phyloP scores from a whole-genome alignment of 2,329 filamentous ascomycete genomes.

The Colletotrichum liaoningense region DNA sequence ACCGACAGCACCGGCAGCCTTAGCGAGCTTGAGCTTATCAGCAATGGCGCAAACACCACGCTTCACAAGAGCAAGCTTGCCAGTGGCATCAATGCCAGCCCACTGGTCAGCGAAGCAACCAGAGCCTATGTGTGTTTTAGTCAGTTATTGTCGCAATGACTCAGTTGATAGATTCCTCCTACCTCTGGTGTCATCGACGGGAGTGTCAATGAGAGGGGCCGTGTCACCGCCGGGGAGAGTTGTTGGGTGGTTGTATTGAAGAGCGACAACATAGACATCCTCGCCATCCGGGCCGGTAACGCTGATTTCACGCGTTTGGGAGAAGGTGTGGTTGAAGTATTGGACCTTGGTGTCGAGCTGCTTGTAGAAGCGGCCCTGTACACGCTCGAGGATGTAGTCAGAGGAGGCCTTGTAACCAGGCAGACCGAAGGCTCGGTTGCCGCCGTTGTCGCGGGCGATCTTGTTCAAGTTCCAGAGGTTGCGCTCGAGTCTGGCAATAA shows the following conservation, averaged over 20 bases:
- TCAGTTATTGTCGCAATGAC: not conserved
- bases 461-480: slow-evolving; percentile 66
- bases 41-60: slow-evolving; percentile 55
- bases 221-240: slow-evolving; percentile 50
- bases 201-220: slow-evolving; percentile 49
- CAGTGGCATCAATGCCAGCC: slow-evolving; percentile 55
- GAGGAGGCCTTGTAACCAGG: slow-evolving; percentile 69
- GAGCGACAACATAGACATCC: slow-evolving; percentile 53
- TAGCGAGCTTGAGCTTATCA: slow-evolving; percentile 57
- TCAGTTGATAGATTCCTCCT: not conserved
- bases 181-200: slow-evolving; percentile 48
- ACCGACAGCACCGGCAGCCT: slow-evolving; percentile 53
- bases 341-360: slow-evolving; percentile 58
- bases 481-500: slow-evolving; percentile 57
- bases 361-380: slow-evolving; percentile 50
- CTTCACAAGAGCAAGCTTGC: slow-evolving; percentile 58
- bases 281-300: slow-evolving; percentile 58
- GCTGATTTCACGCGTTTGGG: slow-evolving; percentile 53
- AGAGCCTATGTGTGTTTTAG: slow-evolving; percentile 41
- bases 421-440: slow-evolving; percentile 69
- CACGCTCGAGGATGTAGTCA: slow-evolving; percentile 65
- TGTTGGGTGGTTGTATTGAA: slow-evolving; percentile 61
- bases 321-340: slow-evolving; percentile 59
- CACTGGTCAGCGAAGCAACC: slow-evolving; percentile 57
- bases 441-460: slow-evolving; percentile 66